Evolutionary conservation across 306 rosid genomes (phyloP).

Genomic region (Fragaria nilgerrensis): DNA sequence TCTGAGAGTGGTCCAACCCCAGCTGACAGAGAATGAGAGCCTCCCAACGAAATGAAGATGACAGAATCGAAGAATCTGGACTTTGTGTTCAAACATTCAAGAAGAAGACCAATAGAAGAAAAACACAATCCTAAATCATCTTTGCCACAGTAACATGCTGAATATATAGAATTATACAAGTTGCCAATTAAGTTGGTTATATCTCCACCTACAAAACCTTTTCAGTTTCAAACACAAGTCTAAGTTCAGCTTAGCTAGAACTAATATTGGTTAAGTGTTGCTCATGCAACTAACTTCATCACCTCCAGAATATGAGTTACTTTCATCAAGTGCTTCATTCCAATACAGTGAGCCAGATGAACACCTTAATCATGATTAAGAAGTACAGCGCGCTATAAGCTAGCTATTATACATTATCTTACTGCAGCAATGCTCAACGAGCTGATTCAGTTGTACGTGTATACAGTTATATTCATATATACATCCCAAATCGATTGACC

Average conservation of each 20-base stretch:
- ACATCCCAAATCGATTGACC: neutral
- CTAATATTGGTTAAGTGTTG: conserved; percentile 38
- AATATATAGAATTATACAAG: neutral
- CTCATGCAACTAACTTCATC: conserved; percentile 33
- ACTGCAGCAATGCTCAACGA: conserved; percentile 4
- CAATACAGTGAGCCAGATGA: conserved; percentile 38
- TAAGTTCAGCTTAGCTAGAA: neutral
- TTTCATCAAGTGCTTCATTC: conserved; percentile 35
- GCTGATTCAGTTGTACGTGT: conserved; percentile 7
- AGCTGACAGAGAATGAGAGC: neutral
- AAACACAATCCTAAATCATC: conserved; percentile 10
- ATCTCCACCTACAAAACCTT: neutral
- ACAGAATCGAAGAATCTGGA: neutral
- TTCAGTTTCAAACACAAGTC: neutral
- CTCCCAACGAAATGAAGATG: neutral
- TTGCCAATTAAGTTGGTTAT: conserved; percentile 3
- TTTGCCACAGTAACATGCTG: conserved; percentile 18
- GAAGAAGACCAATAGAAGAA: conserved; percentile 9
- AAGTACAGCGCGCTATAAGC: neutral
- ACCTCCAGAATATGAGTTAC: conserved; percentile 17
- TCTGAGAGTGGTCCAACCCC: conserved; percentile 19
- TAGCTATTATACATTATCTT: neutral
- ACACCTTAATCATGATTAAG: neutral
- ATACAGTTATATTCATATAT: neutral
- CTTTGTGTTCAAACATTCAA: neutral